Evolutionary conservation across 345 rosid genomes (phyloP).

Genomic region (Eucalyptus tenuipes): DNA sequence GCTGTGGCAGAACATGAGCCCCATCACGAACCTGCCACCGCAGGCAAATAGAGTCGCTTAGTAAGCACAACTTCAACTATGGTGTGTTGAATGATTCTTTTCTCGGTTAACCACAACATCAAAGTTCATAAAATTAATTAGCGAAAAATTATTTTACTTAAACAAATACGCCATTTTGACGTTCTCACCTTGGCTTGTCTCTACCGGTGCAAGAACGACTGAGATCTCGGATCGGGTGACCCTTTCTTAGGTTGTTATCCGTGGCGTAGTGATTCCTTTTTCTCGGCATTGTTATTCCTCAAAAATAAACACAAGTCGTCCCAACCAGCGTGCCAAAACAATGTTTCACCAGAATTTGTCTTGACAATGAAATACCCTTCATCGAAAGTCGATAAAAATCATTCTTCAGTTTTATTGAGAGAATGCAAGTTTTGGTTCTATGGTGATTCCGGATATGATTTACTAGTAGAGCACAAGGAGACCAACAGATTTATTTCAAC

Average conservation of each 20-base stretch:
- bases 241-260: not conserved
- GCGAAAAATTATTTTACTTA: not conserved
- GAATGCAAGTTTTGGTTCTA: not conserved
- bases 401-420: not conserved
- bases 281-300: not conserved
- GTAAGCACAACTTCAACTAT: not conserved
- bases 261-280: not conserved
- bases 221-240: not conserved
- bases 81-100: not conserved
- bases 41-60: constrained; percentile 55
- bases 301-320: not conserved
- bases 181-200: not conserved
- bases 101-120: not conserved
- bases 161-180: not conserved
- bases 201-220: not conserved
- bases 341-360: not conserved
- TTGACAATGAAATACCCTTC: not conserved
- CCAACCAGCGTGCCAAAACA: not conserved
- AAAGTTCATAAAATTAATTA: not conserved
- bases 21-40: constrained; percentile 55
- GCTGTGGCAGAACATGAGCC: constrained; percentile 42
- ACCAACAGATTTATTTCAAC: not conserved
- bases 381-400: not conserved
- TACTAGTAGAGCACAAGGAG: not conserved
- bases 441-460: not conserved